Evolutionary conservation across 352 stramenopile genomes (phyloP).

Genomic region (Phytophthora pini): DNA sequence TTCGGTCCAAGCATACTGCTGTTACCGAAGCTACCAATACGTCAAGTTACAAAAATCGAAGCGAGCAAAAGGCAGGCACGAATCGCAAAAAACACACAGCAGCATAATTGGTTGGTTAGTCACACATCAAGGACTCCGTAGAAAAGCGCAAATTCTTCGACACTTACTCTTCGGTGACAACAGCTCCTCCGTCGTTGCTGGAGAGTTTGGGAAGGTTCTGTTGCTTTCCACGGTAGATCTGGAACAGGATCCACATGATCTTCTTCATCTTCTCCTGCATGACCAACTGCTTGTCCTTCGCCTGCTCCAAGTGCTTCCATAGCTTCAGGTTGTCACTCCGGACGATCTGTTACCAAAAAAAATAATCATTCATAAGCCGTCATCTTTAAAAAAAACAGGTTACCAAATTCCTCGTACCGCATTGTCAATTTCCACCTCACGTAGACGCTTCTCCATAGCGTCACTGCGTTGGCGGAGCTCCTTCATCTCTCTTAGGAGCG

Average conservation of each 20-base stretch:
- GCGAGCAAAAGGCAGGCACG: constrained; percentile 18
- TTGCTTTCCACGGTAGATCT: constrained; percentile 90
- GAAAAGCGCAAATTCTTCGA: constrained; percentile 9
- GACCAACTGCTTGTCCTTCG: constrained; percentile 89
- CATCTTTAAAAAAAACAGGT: not conserved
- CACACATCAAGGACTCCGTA: constrained; percentile 11
- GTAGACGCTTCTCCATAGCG: constrained; percentile 87
- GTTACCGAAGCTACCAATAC: constrained; percentile 79
- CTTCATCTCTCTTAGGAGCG: constrained; percentile 85
- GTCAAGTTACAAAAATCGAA: constrained; percentile 38
- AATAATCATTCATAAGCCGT: not conserved
- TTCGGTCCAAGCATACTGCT: constrained; percentile 83
- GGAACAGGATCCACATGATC: constrained; percentile 92
- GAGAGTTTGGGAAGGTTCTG: constrained; percentile 77
- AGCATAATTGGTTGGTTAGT: constrained; percentile 41
- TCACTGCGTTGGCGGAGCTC: constrained; percentile 84
- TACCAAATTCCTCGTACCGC: constrained; percentile 47
- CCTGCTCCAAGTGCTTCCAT: constrained; percentile 86
- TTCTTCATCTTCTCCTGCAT: constrained; percentile 94
- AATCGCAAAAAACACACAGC: constrained; percentile 40
- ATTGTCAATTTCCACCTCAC: constrained; percentile 88
- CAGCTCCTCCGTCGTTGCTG: constrained; percentile 53
- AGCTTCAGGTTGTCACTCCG: constrained; percentile 89
- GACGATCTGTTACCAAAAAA: constrained; percentile 58
- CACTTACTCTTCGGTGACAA: constrained; percentile 88